phyloP scores from a whole-genome alignment of 495 filamentous ascomycete species.

The Aspergillus affinis region DNA sequence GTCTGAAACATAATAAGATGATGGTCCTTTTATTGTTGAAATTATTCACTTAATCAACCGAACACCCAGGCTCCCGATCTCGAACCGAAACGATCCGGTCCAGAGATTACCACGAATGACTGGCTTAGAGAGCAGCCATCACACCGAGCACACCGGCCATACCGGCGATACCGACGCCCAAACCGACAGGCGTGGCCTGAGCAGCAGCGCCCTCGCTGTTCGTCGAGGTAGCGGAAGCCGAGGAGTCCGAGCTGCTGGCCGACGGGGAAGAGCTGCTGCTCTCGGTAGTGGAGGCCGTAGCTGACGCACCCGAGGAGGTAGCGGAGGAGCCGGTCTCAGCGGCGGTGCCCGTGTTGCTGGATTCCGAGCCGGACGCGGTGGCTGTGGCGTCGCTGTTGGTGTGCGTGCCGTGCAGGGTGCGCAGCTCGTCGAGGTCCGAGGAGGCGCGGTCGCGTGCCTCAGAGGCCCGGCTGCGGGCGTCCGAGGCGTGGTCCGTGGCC shows the following conservation, averaged over 20 bases:
- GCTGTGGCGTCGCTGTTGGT: conserved; percentile 12
- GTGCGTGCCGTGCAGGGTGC: conserved; percentile 13
- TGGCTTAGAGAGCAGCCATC: conserved; percentile 38
- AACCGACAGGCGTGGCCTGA: conserved; percentile 19
- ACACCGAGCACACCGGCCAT: conserved; percentile 37
- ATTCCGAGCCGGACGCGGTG: conserved; percentile 9
- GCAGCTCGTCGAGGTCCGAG: conserved; percentile 19
- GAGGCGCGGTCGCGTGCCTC: conserved; percentile 18
- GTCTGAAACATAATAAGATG: not conserved
- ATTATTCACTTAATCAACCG: not conserved
- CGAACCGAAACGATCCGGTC: not conserved
- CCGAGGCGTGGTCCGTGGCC: conserved; percentile 15
- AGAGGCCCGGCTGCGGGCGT: conserved; percentile 17
- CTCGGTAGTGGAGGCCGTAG: conserved; percentile 10
- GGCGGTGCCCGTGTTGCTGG: conserved; percentile 1
- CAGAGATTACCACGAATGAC: not conserved
- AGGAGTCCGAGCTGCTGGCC: not conserved
- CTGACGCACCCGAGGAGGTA: conserved; percentile 6
- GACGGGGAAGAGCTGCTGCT: not conserved
- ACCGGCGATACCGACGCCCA: conserved; percentile 29
- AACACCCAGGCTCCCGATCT: too few relatives aligned
- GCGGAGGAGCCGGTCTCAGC: conserved; percentile 6
- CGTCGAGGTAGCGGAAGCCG: conserved; percentile 3
- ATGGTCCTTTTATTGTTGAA: not conserved
- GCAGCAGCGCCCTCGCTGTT: conserved; percentile 15